Conservation (phyloP, 225 moss, liverwort and hornwort species). For the Pseudoscleropodium purum region DNA sequence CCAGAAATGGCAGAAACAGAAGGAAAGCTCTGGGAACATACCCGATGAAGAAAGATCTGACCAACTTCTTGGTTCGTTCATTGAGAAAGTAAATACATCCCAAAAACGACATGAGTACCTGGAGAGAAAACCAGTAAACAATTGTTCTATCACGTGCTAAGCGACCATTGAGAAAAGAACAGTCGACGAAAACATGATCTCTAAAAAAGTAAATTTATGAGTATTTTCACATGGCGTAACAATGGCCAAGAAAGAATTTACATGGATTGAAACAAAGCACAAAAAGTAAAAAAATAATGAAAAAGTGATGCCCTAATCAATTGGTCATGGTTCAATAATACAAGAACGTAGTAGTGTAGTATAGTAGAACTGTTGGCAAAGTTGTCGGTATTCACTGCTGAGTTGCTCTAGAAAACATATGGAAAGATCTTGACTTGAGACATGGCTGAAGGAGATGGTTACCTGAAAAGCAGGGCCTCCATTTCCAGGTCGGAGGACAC, state of each 20-base stretch:
- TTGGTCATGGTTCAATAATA: not conserved
- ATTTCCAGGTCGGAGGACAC: constrained; percentile 67
- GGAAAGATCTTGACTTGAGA: not conserved
- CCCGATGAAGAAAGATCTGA: constrained; percentile 67
- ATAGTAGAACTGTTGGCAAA: not conserved
- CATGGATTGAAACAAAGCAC: not conserved
- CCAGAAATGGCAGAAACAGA: not conserved
- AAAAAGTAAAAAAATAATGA: not conserved
- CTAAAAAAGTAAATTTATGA: not conserved
- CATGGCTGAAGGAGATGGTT: not conserved
- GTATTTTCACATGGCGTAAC: not conserved
- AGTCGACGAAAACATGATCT: not conserved
- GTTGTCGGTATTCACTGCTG: not conserved
- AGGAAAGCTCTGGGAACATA: constrained; percentile 9
- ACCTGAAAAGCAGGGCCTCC: constrained; percentile 84
- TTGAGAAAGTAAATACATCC: constrained; percentile 85
- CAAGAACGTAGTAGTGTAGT: not conserved
- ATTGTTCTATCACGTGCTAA: not conserved
- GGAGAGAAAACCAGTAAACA: not conserved
- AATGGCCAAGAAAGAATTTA: not conserved
- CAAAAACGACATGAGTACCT: constrained; percentile 76
- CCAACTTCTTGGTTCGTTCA: constrained; percentile 64
- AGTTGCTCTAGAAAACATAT: not conserved
- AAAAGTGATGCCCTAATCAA: not conserved
- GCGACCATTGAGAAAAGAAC: not conserved